Evolutionary conservation across 2,329 filamentous ascomycete genomes (phyloP).

Genomic region (Trichoderma sp.): DNA sequence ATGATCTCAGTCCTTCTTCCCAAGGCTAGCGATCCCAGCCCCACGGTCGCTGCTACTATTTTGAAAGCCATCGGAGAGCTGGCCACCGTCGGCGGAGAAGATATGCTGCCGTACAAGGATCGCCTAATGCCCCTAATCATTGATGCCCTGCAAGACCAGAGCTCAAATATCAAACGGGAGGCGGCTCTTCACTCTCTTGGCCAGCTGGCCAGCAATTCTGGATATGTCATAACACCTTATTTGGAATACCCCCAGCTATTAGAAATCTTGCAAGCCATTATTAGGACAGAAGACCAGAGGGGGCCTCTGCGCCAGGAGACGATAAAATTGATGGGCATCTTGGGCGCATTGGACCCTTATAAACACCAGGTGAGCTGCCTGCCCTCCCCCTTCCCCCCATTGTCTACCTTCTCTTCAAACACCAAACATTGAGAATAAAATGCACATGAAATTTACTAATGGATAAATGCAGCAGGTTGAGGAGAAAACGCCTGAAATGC

Average conservation of each 20-base stretch:
- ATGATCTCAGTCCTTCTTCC: constrained; percentile 95
- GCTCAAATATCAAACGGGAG: constrained; percentile 86
- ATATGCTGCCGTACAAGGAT: constrained; percentile 91
- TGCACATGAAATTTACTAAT: constrained; percentile 22
- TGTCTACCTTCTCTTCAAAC: not conserved
- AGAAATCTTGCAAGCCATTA: constrained; percentile 89
- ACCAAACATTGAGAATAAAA: not conserved
- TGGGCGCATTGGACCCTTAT: constrained; percentile 94
- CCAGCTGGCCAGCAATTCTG: constrained; percentile 91
- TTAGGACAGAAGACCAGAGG: constrained; percentile 84
- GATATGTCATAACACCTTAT: constrained; percentile 97
- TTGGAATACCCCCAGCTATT: constrained; percentile 92
- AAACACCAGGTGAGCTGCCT: constrained; percentile 70
- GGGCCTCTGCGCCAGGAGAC: constrained; percentile 88
- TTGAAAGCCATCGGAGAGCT: constrained; percentile 93
- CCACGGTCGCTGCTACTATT: constrained; percentile 92
- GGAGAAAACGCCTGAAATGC: constrained; percentile 82
- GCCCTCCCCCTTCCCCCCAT: not conserved
- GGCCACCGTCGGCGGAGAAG: constrained; percentile 88
- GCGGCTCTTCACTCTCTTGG: constrained; percentile 88
- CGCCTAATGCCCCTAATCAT: constrained; percentile 94
- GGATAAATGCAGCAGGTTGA: constrained; percentile 67
- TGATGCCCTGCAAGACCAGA: constrained; percentile 90
- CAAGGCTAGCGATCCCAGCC: constrained; percentile 82
- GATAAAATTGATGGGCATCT: constrained; percentile 93